Conservation (phyloP, 2,329 filamentous ascomycete species). For the Aspergillus aculeatus region DNA sequence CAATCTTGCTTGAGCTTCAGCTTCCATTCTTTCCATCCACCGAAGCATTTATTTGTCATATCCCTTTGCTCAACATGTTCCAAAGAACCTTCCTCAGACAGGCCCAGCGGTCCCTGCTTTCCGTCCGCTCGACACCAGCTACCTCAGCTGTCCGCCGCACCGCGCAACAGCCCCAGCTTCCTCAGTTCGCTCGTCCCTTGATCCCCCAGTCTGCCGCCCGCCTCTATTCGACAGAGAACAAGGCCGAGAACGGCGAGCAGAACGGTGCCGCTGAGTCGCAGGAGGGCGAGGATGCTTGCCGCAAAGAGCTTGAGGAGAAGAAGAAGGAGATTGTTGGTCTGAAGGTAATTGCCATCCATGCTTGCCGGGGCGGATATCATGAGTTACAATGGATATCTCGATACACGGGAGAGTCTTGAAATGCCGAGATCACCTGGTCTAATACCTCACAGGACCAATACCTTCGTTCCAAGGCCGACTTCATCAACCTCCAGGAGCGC, state of each 20-base stretch:
- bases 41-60: not conserved
- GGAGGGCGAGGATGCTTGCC: slow-evolving; percentile 48
- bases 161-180: slow-evolving; percentile 31
- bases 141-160: slow-evolving; percentile 35
- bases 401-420: not conserved
- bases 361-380: slow-evolving; percentile 8
- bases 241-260: slow-evolving; percentile 32
- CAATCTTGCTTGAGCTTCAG: not conserved
- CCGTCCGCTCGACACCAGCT: slow-evolving; percentile 34
- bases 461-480: slow-evolving; percentile 90
- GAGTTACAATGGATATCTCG: not conserved
- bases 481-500: slow-evolving; percentile 95
- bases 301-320: slow-evolving; percentile 69
- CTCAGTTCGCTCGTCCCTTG: slow-evolving; percentile 33
- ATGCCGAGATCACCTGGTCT: not conserved
- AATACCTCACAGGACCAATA: slow-evolving; percentile 73
- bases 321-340: slow-evolving; percentile 73
- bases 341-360: slow-evolving; percentile 62
- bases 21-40: slow-evolving; percentile 1
- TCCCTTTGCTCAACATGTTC: slow-evolving; percentile 37
- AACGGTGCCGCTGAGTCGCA: slow-evolving; percentile 38
- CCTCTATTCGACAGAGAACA: slow-evolving; percentile 47
- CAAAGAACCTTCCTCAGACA: slow-evolving; percentile 45
- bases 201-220: slow-evolving; percentile 35
- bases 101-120: slow-evolving; percentile 38